phyloP scores from a whole-genome alignment of 441 rosid species.

The Adansonia rubrostipa region DNA sequence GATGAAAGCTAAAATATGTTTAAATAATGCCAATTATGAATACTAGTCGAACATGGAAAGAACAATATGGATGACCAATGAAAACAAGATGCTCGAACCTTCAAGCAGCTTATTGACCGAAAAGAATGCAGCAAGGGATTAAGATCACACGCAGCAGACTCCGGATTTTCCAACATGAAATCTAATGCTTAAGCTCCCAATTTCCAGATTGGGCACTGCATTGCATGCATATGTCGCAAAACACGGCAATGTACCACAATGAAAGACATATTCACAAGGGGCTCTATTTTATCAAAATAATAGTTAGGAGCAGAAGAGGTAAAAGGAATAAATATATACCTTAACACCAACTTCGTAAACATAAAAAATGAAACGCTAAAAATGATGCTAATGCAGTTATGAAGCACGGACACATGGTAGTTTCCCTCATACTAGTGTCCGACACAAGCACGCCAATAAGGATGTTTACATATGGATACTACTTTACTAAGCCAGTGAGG shows the following conservation, averaged over 20 bases:
- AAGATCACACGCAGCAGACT: not conserved
- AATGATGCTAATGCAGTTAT: not conserved
- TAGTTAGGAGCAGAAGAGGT: not conserved
- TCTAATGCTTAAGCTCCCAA: not conserved
- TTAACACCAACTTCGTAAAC: not conserved
- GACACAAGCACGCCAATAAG: too few species aligned
- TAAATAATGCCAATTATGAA: not conserved
- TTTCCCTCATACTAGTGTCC: too few species aligned
- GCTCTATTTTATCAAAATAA: not conserved
- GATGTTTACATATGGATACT: not conserved
- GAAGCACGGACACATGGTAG: too few species aligned
- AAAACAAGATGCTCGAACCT: conserved; percentile 5
- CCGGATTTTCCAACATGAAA: not conserved
- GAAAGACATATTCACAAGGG: not conserved
- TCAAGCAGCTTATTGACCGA: not conserved
- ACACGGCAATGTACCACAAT: not conserved
- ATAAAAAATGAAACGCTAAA: not conserved
- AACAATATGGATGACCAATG: not conserved
- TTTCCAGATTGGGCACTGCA: not conserved
- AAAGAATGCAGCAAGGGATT: not conserved
- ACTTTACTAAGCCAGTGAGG: not conserved
- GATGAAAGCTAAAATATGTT: not conserved
- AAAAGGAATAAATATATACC: not conserved
- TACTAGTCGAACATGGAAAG: not conserved
- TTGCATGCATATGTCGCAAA: not conserved